Base-by-base conservation (phyloP, 306 rosid species). In the Rosa rugosa region DNA sequence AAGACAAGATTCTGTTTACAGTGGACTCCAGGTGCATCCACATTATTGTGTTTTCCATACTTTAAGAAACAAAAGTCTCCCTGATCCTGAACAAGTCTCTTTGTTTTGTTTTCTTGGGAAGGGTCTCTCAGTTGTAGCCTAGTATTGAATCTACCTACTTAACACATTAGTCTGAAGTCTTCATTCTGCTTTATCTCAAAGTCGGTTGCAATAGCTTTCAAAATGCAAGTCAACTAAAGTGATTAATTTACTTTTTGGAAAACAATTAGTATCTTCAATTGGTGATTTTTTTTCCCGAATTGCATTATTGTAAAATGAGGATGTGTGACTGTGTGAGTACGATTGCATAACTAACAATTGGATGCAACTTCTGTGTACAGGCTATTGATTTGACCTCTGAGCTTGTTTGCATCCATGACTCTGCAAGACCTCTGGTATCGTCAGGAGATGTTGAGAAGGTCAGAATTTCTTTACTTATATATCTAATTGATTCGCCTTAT, bases 1-100 rank as follows among this genome's bases (percentile, higher is more conserved):
- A 86, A 87, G 99, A 82, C 99, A 95, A 81, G 96, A 95, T 85
- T 95, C 98, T 44, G 99, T 95, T 76, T 95, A 84, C 90, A 91
- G 82, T 68, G 97, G 99, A 75, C 86, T 95, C 67, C 97, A 93
- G 97, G 99, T 88, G 89, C 80, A 81, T 81, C 78, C 77, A 64
- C 49, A 76, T 27, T 47, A n/a, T 12, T 70, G 38, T 45, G 8
- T 42, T 60, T 62, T 44, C 44, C 78, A 13, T 54, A 6, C 20
- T 57, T 16, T 13, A 64, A 27, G 5, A 4, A 16, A 13, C 22
- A 34, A 75, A 41, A 45, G 41, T 47, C 59, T 23, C 20, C 27
- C 14, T 62, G 46, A 74, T 10, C 6, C 31, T 14, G 20, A 57
- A 54, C 0, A 18, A 72, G 31, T 10, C 27, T 16, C n/a, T 12